Base-by-base conservation (phyloP, 805 yeast genomes). In the Cephaloascus fragrans region DNA sequence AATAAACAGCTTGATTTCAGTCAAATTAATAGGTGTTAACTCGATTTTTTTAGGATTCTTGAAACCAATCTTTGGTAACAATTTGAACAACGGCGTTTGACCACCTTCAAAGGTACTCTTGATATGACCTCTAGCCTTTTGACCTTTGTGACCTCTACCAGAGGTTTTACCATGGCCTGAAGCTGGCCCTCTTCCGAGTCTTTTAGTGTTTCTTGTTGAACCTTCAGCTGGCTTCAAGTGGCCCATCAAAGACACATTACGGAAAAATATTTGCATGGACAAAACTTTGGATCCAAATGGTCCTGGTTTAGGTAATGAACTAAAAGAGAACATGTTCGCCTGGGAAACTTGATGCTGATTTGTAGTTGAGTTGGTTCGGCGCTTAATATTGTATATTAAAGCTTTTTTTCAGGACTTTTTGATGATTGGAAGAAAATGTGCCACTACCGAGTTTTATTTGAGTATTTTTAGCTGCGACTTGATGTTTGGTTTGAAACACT, bases 91-190 rank as follows among this genome's bases (percentile, higher is more conserved):
- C 19, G 97, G 97, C 2, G 97, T 93, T 59, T 93, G 98, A 57
- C 98, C 97, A 77, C 98, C 98, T 69, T 93, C 98, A 57, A 90
- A 87, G 90, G 95, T 86, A 42, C 83, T 76, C 41, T 88, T 90
- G 23, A 90, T 90, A 33, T 80, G 75, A 31, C 90, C 84, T 63
- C 97, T 77, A 9, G 97, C 96, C 65, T 90, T 90, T 59, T 90
- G 97, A 77, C 98, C 98, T 66, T 93, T 93, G 54, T 86, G 95
- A 70, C 98, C 98, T 59, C 97, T 75, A 37, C 96, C 95, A 4
- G 97, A 78, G 3, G 97, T 93, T 62, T 90, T 89, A 67, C 98
- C 98, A 47, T 75, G 69, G 17, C 88, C 87, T 29, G 94, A 82
- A 33, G 94, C 88, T 18, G 96, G 95, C 65, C 97, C 97, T 67